These are phyloP conservation scores for Trichoderma sp. DNA, from an alignment of 2,329 filamentous ascomycete species.

Conservation along the genomic window DNA sequence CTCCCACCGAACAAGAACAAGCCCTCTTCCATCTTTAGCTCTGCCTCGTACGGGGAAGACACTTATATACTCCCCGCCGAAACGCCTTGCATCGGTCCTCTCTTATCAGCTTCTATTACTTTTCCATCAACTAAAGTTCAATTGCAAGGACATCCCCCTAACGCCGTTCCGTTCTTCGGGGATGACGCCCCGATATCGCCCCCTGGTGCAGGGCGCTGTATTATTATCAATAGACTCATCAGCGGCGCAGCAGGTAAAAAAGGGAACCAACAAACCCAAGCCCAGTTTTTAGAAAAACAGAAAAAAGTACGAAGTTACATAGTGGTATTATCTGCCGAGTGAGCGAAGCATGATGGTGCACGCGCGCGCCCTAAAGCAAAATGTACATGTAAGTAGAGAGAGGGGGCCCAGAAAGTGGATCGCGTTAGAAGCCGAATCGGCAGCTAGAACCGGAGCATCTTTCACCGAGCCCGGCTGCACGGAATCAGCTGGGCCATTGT, in stretches of 20 bases:
- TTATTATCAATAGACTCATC: background rate
- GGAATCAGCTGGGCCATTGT: background rate
- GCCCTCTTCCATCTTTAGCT: background rate
- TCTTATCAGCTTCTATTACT: background rate
- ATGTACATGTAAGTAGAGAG: background rate
- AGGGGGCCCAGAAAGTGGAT: background rate
- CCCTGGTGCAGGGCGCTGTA: background rate
- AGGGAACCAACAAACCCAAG: background rate
- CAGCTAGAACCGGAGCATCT: slow-evolving; percentile 6
- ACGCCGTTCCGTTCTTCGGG: slow-evolving; percentile 9
- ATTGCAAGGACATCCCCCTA: background rate
- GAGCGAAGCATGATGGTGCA: background rate
- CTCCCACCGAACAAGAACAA: background rate
- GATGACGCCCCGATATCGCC: slow-evolving; percentile 5
- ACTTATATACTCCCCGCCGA: background rate
- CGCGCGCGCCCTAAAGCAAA: background rate
- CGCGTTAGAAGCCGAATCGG: background rate
- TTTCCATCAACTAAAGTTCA: background rate
- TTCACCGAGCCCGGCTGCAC: slow-evolving; percentile 6
- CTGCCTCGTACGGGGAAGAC: background rate
- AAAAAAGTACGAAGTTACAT: background rate
- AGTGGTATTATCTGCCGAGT: background rate
- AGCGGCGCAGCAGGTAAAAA: background rate
- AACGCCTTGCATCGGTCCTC: background rate
- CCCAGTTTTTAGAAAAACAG: background rate